phyloP scores from a whole-genome alignment of 345 rosid genomes.

The Eucalyptus regnans region DNA sequence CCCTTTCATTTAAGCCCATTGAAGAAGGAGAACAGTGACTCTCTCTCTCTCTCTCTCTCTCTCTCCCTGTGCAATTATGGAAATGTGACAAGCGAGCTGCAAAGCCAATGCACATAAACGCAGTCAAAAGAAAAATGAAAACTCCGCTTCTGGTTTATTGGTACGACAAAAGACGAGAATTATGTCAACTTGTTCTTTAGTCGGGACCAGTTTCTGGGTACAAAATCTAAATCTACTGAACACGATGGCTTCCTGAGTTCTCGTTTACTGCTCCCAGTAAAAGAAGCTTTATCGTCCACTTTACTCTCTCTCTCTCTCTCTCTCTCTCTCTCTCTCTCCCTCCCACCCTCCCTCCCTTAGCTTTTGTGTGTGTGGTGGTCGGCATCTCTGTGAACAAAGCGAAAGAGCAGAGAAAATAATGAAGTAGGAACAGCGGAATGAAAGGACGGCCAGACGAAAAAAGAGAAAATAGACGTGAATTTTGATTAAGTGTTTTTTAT shows the following conservation, averaged over 20 bases:
- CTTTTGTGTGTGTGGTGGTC: background rate
- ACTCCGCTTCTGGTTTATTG: background rate
- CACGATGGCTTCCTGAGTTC: background rate
- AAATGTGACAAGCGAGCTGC: background rate
- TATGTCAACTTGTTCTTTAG: background rate
- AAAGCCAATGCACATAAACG: background rate
- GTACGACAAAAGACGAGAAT: background rate
- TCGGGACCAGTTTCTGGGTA: background rate
- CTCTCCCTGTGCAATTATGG: background rate
- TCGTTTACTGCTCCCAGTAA: background rate
- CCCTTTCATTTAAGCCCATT: background rate
- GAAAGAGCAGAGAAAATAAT: background rate
- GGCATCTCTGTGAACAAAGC: background rate
- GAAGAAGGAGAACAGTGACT: background rate
- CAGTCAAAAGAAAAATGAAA: background rate
- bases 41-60: background rate
- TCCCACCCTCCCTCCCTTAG: background rate
- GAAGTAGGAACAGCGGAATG: background rate
- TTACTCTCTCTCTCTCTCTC: background rate
- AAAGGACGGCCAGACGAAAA: background rate
- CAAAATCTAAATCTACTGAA: background rate
- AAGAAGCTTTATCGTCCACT: background rate
- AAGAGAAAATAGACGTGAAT: background rate
- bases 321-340: background rate
- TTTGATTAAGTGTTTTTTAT: background rate